Base-by-base conservation (phyloP, 345 rosid genomes). In the Trapa bicornis region DNA sequence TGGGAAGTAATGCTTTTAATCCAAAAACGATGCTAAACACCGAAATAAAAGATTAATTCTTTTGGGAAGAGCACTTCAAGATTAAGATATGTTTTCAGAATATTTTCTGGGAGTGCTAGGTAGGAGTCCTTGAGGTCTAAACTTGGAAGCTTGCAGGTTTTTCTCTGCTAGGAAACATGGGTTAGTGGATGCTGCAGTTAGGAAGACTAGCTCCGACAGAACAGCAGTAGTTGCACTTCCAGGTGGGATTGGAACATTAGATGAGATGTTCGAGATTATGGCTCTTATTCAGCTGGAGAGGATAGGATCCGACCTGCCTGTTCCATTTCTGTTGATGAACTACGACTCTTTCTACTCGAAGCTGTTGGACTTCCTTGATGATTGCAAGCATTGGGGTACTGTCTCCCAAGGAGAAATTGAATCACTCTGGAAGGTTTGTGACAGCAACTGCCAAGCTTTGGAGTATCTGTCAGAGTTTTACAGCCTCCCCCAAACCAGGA, bases 91-190 rank as follows among this genome's bases (percentile, higher is more conserved):
- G 37, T 32, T 58, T 35, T 32, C 63, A 58, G 62, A 8, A 32
- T 0, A 29, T 58, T 58, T 33, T 8, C 9, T 35, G 62, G 32
- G 63, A 58, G 14, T 32, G 35, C 48, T 7, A 45, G 7, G 48
- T 6, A 7, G 48, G 9, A 54, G 60, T 7, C 60, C 1, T 22
- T 3, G 22, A 54, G 22, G 37, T 12, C 7, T 58, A 3, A 11
- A 58, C 17, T 22, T 22, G 29, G 63, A 35, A 33, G 36, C 13
- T 53, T 68, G 64, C 66, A 88, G 98, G 88, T 93, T 93, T 71
- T 93, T 88, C 90, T 93, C 97, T 5, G 96, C 97, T 43, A 87
- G 98, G 76, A 93, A 93, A 65, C 97, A 93, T 67, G 97, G 97
- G 39, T 71, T 90, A 70, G 91, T 88, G 70, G 98, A 93, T 72